Evolutionary conservation across 2,329 filamentous ascomycete genomes (phyloP).

Genomic region (Amauroascus niger): DNA sequence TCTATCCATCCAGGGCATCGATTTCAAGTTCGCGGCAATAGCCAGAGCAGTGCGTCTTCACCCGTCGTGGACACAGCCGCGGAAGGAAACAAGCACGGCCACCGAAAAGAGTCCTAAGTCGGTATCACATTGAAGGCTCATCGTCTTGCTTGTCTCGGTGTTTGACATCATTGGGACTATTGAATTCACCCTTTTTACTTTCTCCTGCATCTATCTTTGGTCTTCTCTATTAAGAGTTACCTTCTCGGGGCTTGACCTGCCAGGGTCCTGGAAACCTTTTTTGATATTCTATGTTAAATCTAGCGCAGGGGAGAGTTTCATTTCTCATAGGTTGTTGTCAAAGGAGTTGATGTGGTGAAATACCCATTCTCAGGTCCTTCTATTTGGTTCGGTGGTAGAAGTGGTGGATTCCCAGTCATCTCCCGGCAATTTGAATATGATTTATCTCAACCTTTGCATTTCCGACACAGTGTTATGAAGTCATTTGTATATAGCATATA

Average conservation of each 20-base stretch:
- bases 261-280: no score
- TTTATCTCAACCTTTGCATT: neutral
- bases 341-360: neutral
- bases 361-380: neutral
- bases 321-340: neutral
- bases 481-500: neutral
- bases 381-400: neutral
- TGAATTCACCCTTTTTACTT: neutral
- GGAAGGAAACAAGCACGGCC: neutral
- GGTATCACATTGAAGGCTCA: neutral
- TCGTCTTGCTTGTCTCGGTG: neutral
- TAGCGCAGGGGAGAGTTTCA: neutral
- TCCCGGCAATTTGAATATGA: neutral
- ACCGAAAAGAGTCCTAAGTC: neutral
- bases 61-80: neutral
- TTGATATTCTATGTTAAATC: no score
- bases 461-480: neutral
- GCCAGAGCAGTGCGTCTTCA: constrained; percentile 15
- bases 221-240: neutral
- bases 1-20: constrained; percentile 26
- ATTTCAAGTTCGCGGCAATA: constrained; percentile 32
- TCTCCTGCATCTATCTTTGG: neutral
- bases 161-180: neutral
- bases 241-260: no score
- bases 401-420: neutral